Evolutionary conservation across 2,329 filamentous ascomycete species (phyloP).

Genomic region (Raffaelea deltoideospora): DNA sequence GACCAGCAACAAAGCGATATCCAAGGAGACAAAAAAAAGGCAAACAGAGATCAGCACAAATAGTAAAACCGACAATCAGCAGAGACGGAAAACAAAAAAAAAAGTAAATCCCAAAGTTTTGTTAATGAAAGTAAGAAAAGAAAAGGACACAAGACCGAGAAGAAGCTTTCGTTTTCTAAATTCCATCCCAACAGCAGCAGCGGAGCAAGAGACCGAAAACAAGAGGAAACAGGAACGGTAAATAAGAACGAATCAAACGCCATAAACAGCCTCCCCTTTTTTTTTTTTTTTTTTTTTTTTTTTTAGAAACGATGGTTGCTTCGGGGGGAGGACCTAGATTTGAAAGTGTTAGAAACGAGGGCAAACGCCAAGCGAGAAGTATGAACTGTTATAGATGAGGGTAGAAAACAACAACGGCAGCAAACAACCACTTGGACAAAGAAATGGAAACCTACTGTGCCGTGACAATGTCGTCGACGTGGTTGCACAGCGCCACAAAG

Average conservation of each 20-base stretch:
- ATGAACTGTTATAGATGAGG: background rate
- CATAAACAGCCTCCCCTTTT: too few relatives aligned
- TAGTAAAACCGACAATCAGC: too few relatives aligned
- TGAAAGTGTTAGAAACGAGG: too few relatives aligned
- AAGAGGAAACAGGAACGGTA: background rate
- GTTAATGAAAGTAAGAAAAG: background rate
- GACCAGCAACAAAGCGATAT: too few relatives aligned
- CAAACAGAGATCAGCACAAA: background rate
- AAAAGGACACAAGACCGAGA: background rate
- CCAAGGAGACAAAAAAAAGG: background rate
- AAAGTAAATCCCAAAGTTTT: background rate
- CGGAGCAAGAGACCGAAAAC: conserved; percentile 2
- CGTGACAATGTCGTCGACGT: conserved; percentile 57
- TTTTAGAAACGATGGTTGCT: conserved; percentile 28
- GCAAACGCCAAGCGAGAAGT: too few relatives aligned
- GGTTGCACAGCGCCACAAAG: conserved; percentile 85
- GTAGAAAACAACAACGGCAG: background rate
- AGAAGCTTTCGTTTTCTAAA: too few relatives aligned
- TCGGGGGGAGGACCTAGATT: conserved; percentile 26
- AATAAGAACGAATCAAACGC: background rate
- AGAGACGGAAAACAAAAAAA: too few relatives aligned
- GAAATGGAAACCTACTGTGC: conserved; percentile 30
- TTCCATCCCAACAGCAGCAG: too few relatives aligned
- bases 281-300: too few relatives aligned
- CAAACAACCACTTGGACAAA: too few relatives aligned